Evolutionary conservation across 139 green algal genomes (phyloP).

Genomic region (Micractinium conductrix): DNA sequence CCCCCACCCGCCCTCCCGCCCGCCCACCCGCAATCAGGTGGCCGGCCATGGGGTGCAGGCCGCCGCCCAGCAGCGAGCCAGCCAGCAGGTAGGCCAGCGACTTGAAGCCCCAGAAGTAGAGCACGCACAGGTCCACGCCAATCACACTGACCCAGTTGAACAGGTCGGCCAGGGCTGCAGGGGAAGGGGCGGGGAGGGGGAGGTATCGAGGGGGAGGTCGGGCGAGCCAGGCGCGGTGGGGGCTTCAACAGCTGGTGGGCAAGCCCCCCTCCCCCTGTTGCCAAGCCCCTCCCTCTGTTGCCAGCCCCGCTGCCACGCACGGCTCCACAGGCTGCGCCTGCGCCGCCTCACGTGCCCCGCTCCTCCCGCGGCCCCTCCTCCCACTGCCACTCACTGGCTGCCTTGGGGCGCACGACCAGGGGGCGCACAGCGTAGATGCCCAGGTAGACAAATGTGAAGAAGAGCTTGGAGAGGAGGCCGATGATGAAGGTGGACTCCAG

Average conservation of each 20-base stretch:
- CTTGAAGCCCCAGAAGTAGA: conserved; percentile 64
- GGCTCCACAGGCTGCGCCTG: no score
- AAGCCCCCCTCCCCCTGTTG: no score
- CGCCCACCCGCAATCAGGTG: conserved; percentile 68
- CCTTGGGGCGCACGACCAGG: conserved; percentile 69
- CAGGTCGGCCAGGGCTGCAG: conserved; percentile 45
- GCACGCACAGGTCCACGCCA: conserved; percentile 51
- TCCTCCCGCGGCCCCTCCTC: no score
- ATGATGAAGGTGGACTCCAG: conserved; percentile 53
- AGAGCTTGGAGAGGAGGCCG: conserved; percentile 47
- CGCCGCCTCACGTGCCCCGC: no score
- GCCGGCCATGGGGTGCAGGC: conserved; percentile 74
- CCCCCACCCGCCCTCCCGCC: no score
- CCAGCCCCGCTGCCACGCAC: no score
- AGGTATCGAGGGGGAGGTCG: not conserved
- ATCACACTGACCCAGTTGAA: conserved; percentile 61
- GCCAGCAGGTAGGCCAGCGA: conserved; percentile 65
- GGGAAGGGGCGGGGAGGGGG: not conserved
- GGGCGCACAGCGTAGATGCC: conserved; percentile 73
- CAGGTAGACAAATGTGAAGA: conserved; percentile 60
- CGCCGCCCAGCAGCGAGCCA: conserved; percentile 61
- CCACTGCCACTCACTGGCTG: conserved; percentile 12
- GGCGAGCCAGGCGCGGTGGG: not conserved
- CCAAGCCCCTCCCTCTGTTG: no score
- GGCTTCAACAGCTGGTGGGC: no score